Percentiles rank a stretch among this genome's conserved stretches.
These are phyloP conservation scores for Pulicaria dysenterica DNA, from an alignment of 129 eudicot genomes.

Conservation along the genomic window DNA sequence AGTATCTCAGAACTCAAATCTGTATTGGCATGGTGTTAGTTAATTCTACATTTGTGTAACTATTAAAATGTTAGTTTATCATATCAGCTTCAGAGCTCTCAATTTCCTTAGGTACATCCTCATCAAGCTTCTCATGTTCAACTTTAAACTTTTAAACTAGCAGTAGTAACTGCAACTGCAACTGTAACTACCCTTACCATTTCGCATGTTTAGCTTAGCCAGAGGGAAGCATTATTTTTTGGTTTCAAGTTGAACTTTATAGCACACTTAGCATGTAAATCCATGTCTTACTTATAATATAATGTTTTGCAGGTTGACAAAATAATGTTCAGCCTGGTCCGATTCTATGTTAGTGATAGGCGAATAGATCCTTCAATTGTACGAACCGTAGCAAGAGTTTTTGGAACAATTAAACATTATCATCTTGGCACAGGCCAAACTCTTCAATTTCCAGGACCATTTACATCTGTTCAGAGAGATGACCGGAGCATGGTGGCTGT, in stretches of 20 bases:
- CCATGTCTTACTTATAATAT: conserved; percentile 9
- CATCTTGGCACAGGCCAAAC: conserved; percentile 32
- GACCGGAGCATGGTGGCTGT: conserved; percentile 55
- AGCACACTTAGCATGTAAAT: not conserved
- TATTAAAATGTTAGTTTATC: not conserved
- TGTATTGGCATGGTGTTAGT: conserved; percentile 4
- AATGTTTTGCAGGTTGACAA: conserved; percentile 22
- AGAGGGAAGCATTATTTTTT: not conserved
- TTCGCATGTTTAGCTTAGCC: no score
- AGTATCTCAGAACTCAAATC: conserved; percentile 1
- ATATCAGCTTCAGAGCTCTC: no score
- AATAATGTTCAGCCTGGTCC: conserved; percentile 29
- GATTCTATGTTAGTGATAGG: not conserved
- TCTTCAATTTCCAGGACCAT: conserved; percentile 22
- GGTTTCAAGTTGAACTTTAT: not conserved
- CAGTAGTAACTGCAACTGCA: no score
- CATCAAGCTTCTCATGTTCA: not conserved
- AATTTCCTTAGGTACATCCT: no score
- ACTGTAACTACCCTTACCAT: no score
- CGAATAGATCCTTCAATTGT: conserved; percentile 13
- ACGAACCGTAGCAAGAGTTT: conserved; percentile 19
- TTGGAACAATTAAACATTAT: conserved; percentile 9
- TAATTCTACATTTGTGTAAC: not conserved
- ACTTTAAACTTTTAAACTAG: not conserved
- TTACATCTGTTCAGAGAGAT: conserved; percentile 23